phyloP scores from a whole-genome alignment of 164 flowering plant genomes.

The Chloranthus sessilifolius region DNA sequence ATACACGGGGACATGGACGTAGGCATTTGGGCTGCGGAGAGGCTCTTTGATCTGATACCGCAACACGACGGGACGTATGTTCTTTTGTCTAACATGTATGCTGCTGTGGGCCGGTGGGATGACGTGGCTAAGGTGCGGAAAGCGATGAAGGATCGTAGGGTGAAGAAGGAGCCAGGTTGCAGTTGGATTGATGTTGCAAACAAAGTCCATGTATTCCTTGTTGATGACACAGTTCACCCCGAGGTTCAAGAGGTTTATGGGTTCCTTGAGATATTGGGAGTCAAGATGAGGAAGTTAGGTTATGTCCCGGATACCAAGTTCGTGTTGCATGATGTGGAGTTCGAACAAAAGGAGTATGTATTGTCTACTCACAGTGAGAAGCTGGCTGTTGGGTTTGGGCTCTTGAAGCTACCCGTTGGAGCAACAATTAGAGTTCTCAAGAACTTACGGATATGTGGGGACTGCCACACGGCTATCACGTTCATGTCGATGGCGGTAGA shows the following conservation, averaged over 20 bases:
- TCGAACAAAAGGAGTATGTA: conserved; percentile 50
- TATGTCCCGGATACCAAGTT: conserved; percentile 37
- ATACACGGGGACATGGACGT: conserved; percentile 63
- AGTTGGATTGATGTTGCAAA: conserved; percentile 80
- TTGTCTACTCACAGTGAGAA: conserved; percentile 83
- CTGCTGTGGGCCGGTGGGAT: conserved; percentile 48
- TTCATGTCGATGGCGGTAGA: conserved; percentile 53
- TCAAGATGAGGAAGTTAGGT: conserved; percentile 62
- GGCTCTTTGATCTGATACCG: conserved; percentile 53
- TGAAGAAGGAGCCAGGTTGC: conserved; percentile 89
- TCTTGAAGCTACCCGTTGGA: conserved; percentile 61
- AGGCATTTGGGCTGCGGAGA: conserved; percentile 60
- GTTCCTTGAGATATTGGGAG: conserved; percentile 42
- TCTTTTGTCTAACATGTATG: conserved; percentile 62
- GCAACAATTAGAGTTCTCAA: conserved; percentile 68
- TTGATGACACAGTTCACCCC: conserved; percentile 61
- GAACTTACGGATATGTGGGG: conserved; percentile 81
- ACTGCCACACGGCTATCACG: conserved; percentile 79
- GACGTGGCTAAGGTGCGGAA: conserved; percentile 61
- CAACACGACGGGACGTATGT: conserved; percentile 72
- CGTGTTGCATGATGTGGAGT: conserved; percentile 60
- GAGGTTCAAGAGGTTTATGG: conserved; percentile 46
- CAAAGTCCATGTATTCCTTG: conserved; percentile 72
- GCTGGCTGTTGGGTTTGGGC: conserved; percentile 77
- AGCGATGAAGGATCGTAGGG: conserved; percentile 68